Percentiles rank a stretch among this genome's conserved stretches.
Conservation (phyloP, 345 rosid species). For the Populus euphratica region DNA sequence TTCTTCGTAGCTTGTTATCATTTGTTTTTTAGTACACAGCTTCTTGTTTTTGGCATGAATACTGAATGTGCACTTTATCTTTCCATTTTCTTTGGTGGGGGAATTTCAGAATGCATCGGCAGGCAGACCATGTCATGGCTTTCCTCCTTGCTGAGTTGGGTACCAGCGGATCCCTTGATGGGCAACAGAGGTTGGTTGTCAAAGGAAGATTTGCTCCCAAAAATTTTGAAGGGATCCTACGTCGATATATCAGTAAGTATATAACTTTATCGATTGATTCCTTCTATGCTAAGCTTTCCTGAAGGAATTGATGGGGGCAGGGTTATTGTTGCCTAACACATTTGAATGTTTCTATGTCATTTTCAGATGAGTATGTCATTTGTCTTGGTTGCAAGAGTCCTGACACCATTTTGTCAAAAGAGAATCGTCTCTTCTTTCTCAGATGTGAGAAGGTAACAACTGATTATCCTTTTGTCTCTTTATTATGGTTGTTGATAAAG, state of each 20-base stretch:
- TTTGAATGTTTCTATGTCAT: background rate
- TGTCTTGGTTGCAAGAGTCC: constrained; percentile 41
- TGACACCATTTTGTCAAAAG: constrained; percentile 35
- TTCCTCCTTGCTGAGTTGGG: constrained; percentile 94
- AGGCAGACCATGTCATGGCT: constrained; percentile 88
- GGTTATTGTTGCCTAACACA: background rate
- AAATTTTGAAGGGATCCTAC: constrained; percentile 79
- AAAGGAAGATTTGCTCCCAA: constrained; percentile 94
- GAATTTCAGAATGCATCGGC: constrained; percentile 75
- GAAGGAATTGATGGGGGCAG: background rate
- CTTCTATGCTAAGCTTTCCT: background rate
- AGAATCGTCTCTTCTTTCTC: constrained; percentile 38
- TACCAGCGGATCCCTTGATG: constrained; percentile 93
- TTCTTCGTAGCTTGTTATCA: no score
- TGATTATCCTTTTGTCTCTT: background rate
- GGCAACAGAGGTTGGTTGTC: constrained; percentile 84
- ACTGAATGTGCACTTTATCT: background rate
- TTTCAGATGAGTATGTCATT: constrained; percentile 39
- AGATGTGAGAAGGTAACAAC: constrained; percentile 34
- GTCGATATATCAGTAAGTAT: constrained; percentile 84
- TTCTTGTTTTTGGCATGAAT: background rate
- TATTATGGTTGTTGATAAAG: background rate
- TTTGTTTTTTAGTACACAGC: background rate
- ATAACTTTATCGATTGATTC: constrained; percentile 1
- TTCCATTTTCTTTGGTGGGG: background rate